Evolutionary conservation across 2,329 filamentous ascomycete species (phyloP).

Genomic region (Neonectria punicea): DNA sequence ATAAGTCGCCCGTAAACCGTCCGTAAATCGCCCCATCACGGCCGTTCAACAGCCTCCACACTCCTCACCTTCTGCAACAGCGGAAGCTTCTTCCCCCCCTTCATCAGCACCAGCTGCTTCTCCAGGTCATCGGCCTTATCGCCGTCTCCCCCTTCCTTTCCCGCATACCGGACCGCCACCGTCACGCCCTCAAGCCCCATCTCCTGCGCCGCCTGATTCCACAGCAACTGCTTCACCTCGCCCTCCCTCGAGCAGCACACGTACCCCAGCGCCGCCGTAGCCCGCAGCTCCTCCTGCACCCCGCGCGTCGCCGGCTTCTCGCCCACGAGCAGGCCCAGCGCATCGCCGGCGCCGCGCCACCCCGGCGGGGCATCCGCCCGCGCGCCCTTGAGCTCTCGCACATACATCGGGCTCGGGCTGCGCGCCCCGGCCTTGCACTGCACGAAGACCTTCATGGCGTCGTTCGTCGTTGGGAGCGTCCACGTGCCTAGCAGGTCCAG

Average conservation of each 20-base stretch:
- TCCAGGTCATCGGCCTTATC: conserved; percentile 39
- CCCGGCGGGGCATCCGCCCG: conserved; percentile 78
- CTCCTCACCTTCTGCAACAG: conserved; percentile 24
- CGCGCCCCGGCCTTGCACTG: conserved; percentile 76
- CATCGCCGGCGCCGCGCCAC: conserved; percentile 71
- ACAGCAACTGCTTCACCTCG: conserved; percentile 73
- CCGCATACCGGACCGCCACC: conserved; percentile 58
- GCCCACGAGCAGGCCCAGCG: conserved; percentile 77
- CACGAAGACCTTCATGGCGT: conserved; percentile 59
- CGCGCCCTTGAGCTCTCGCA: conserved; percentile 84
- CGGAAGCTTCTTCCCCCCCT: conserved; percentile 56
- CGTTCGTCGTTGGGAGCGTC: conserved; percentile 58
- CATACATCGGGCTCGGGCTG: conserved; percentile 65
- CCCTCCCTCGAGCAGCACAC: conserved; percentile 70
- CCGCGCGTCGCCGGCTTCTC: conserved; percentile 80
- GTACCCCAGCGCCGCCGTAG: conserved; percentile 77
- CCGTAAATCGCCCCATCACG: background rate
- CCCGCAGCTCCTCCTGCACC: conserved; percentile 76
- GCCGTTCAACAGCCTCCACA: background rate
- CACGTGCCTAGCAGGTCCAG: conserved; percentile 81
- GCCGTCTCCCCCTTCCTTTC: conserved; percentile 15
- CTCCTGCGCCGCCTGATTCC: conserved; percentile 74
- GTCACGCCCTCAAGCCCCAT: conserved; percentile 70
- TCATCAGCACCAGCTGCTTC: conserved; percentile 61
- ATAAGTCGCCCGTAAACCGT: too few species aligned